phyloP scores from a whole-genome alignment of 768 basidiomycete species.

The Favolaschia claudopus region DNA sequence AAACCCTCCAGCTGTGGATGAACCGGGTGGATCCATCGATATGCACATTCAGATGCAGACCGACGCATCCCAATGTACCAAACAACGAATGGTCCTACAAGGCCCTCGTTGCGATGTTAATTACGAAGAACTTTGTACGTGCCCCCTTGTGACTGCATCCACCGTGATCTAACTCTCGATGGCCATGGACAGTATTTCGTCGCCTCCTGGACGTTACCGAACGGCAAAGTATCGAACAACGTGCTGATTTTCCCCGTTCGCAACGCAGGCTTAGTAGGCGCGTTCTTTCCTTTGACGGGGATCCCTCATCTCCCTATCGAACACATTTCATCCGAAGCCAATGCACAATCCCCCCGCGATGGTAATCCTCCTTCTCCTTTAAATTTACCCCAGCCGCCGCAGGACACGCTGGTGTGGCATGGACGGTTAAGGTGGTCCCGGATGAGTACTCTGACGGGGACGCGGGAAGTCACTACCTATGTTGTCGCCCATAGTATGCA shows the following conservation, averaged over 20 bases:
- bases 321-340: slow-evolving; percentile 13
- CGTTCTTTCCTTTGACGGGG: slow-evolving; percentile 58
- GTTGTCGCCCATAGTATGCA: slow-evolving; percentile 10
- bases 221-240: slow-evolving; percentile 51
- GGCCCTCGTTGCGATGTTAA: slow-evolving; percentile 50
- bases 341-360: slow-evolving; percentile 8
- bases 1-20: slow-evolving; percentile 58
- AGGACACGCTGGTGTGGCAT: slow-evolving; percentile 28
- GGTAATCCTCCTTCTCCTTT: too few relatives aligned
- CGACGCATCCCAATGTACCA: slow-evolving; percentile 33
- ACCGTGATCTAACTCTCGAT: background rate
- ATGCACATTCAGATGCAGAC: slow-evolving; percentile 47
- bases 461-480: slow-evolving; percentile 6
- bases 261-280: slow-evolving; percentile 45
- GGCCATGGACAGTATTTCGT: slow-evolving; percentile 63
- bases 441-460: background rate
- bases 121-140: slow-evolving; percentile 54
- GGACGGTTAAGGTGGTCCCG: slow-evolving; percentile 17
- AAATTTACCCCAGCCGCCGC: slow-evolving; percentile 10
- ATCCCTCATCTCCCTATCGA: slow-evolving; percentile 59
- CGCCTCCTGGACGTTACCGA: slow-evolving; percentile 56
- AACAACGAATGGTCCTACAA: slow-evolving; percentile 57
- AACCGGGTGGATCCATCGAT: slow-evolving; percentile 47
- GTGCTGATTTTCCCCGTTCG: slow-evolving; percentile 55
- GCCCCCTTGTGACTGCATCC: background rate